Evolutionary conservation across 176 grass and related monocot species (phyloP), one percentile per base, ranked within the genome.

Genomic region (Cymbopogon citratus): DNA sequence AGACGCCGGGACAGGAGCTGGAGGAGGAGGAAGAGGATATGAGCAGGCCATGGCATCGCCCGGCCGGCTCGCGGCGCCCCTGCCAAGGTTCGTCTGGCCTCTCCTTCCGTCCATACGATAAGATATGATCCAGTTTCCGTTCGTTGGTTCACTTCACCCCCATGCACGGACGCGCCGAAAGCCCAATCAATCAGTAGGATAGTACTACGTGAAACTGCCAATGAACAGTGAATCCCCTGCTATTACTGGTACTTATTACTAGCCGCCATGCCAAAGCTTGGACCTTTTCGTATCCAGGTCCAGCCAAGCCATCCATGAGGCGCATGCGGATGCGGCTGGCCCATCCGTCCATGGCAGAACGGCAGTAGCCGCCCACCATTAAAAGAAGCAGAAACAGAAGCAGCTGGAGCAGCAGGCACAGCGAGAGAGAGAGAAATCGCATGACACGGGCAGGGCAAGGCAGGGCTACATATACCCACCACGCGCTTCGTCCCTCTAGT

Each of bases 391-490:
- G 38, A 40, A 40, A 8, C 38, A 40, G 38, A 40, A 40, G 38
- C 8, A 40, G 69, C 39, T 18, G 43, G 24, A 23, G 71, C 31
- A 36, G 64, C 31, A 61, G 23, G 23, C 9, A 24, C 23, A 61
- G 9, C 19, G 18, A 49, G 35, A 31, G 18, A 49, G 35, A 57
- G 51, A 39, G 48, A 36, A 24, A 24, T 26, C 72, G 79, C 38
- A 63, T 54, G 52, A 18, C 39, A 41, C 67, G 9, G 51, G 7
- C 36, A 39, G 7, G 31, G 19, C 44, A 11, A n/a, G n/a, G 25
- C 44, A 10, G 4, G 23, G 10, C 33, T 78, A 82, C 61, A 74
- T 74, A 90, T 79, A 83, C 84, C 24, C 24, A 10, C 24, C 24
- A 62, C 24, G 25, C 24, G 24, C 60, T 27, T 14, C 60, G 31